Conservation (phyloP, 495 filamentous ascomycete genomes). For the Penicillium bialowiezense region DNA sequence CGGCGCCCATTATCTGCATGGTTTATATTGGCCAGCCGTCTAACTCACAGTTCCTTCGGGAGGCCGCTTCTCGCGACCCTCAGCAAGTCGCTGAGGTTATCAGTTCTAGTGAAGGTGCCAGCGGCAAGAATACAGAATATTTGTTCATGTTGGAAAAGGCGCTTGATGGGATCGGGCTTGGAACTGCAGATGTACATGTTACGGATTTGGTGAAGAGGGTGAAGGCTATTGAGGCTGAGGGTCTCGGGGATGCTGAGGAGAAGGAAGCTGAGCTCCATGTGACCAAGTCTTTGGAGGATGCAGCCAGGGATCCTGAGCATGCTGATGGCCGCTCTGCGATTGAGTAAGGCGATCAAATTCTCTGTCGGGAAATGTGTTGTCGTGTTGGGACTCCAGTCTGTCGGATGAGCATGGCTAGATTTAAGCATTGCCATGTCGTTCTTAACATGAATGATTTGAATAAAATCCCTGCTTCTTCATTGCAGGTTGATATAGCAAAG, state of each 20-base stretch:
- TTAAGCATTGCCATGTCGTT: no score
- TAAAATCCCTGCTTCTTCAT: not conserved
- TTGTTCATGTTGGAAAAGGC: conserved; percentile 77
- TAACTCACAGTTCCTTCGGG: conserved; percentile 84
- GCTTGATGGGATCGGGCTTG: conserved; percentile 68
- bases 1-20: conserved; percentile 52
- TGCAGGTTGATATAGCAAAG: not conserved
- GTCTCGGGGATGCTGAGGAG: conserved; percentile 29
- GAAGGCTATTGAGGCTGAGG: conserved; percentile 36
- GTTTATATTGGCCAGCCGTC: conserved; percentile 94
- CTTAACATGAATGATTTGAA: no score
- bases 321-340: conserved; percentile 14
- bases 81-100: conserved; percentile 84
- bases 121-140: conserved; percentile 91
- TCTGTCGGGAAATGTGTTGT: not conserved
- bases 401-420: no score
- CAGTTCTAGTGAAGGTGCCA: conserved; percentile 69
- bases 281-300: conserved; percentile 24
- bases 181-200: conserved; percentile 84
- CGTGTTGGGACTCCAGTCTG: no score
- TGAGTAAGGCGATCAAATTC: conserved; percentile 18
- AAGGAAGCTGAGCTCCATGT: conserved; percentile 38
- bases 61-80: conserved; percentile 68
- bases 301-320: conserved; percentile 23
- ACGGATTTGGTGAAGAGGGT: conserved; percentile 48